A percentile compares a stretch with the other conserved stretches of the same genome.
Evolutionary conservation across 2,329 filamentous ascomycete species (phyloP).

Genomic region (Trichophyton rubrum): DNA sequence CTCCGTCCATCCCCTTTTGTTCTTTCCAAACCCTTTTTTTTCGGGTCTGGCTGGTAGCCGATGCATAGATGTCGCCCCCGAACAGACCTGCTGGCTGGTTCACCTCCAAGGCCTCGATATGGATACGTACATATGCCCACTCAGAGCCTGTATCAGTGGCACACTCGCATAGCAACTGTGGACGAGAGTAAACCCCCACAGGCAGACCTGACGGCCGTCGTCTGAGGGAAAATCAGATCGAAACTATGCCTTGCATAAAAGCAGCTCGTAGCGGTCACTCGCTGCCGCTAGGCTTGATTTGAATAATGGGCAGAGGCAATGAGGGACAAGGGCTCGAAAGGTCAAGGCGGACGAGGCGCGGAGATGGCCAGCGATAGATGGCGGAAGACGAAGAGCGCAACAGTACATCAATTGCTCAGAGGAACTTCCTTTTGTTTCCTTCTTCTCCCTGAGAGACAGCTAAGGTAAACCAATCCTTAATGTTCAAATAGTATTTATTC

Average conservation of each 20-base stretch:
- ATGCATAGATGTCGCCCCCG: neutral
- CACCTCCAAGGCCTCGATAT: neutral
- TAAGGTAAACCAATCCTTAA: neutral
- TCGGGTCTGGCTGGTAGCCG: neutral
- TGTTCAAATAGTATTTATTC: neutral
- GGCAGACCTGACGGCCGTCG: neutral
- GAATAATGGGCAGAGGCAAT: neutral
- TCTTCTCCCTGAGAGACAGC: neutral
- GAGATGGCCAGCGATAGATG: neutral
- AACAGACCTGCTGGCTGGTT: neutral
- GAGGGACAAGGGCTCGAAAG: neutral
- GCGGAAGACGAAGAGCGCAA: neutral
- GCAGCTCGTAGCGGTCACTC: neutral
- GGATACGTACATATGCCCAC: neutral
- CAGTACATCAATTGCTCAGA: neutral
- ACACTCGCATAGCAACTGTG: neutral
- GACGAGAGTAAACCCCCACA: neutral
- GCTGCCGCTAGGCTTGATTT: neutral
- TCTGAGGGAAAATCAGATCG: neutral
- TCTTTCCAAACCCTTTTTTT: too few relatives aligned
- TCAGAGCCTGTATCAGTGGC: neutral
- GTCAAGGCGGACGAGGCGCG: neutral
- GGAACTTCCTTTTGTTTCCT: neutral
- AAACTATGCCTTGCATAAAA: conserved; percentile 3
- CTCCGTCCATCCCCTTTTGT: too few relatives aligned